A percentile compares a stretch with the other conserved stretches of the same genome.
These are phyloP conservation scores for Helminthosporium solani DNA, from an alignment of 2,329 filamentous ascomycete species.

Conservation along the genomic window DNA sequence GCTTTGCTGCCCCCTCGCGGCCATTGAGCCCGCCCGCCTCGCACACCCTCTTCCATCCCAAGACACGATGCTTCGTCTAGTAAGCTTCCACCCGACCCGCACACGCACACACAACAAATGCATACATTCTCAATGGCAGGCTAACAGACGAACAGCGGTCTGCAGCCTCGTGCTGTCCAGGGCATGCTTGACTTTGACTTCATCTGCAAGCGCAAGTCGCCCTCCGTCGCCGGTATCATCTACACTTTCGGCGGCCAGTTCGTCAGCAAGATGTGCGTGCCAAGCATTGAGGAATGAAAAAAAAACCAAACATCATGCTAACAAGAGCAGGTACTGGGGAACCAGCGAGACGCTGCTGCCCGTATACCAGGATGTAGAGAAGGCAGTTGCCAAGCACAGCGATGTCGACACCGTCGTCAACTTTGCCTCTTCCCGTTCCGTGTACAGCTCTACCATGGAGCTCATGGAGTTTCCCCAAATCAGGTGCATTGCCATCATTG, in stretches of 20 bases:
- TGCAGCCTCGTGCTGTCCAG: constrained; percentile 77
- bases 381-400: constrained; percentile 93
- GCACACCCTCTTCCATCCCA: constrained; percentile 96
- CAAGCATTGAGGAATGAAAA: constrained; percentile 11
- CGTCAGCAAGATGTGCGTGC: constrained; percentile 92
- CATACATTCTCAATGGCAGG: too few species aligned
- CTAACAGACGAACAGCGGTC: constrained; percentile 60
- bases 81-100: constrained; percentile 46
- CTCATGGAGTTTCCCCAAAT: constrained; percentile 96
- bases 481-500: constrained; percentile 98
- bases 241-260: constrained; percentile 99
- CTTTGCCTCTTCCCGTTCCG: constrained; percentile 97
- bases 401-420: constrained; percentile 99
- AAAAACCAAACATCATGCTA: neutral
- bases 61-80: constrained; percentile 99
- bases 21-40: constrained; percentile 83
- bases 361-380: constrained; percentile 91
- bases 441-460: constrained; percentile 98
- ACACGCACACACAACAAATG: neutral
- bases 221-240: constrained; percentile 98
- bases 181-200: constrained; percentile 95
- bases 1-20: constrained; percentile 89
- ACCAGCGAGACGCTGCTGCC: constrained; percentile 98
- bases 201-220: constrained; percentile 98
- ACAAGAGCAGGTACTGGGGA: constrained; percentile 77